Conservation (phyloP, 352 stramenopile genomes). For the Globisporangium barbulae region DNA sequence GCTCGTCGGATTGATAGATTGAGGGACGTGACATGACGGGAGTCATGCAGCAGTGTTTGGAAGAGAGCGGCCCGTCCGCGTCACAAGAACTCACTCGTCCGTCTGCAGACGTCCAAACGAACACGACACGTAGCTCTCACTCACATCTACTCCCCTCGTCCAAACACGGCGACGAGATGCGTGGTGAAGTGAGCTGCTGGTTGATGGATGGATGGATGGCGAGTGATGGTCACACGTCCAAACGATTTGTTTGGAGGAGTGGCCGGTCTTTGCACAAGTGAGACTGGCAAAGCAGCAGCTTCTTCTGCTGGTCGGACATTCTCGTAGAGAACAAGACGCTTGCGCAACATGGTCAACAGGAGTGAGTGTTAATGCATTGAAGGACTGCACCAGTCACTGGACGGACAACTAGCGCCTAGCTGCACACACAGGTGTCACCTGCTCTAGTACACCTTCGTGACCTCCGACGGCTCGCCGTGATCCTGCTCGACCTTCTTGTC, state of each 20-base stretch:
- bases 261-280: not conserved
- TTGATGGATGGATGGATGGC: not conserved
- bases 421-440: not conserved
- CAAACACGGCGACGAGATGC: not conserved
- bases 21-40: not conserved
- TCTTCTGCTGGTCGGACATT: not conserved
- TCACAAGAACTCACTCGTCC: not conserved
- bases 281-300: not conserved
- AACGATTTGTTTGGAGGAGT: not conserved
- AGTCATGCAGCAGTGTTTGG: not conserved
- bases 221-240: not conserved
- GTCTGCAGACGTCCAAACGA: not conserved
- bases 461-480: slow-evolving; percentile 38
- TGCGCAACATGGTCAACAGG: too few species aligned
- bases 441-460: slow-evolving; percentile 80
- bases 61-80: not conserved
- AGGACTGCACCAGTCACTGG: not conserved
- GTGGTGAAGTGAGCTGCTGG: not conserved
- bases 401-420: too few species aligned
- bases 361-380: not conserved
- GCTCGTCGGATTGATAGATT: not conserved
- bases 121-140: not conserved
- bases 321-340: not conserved
- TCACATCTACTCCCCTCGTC: not conserved
- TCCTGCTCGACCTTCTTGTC: slow-evolving; percentile 26